Evolutionary conservation across 73 alveolate species (phyloP).

Genomic region (Paramecium sonneborni): DNA sequence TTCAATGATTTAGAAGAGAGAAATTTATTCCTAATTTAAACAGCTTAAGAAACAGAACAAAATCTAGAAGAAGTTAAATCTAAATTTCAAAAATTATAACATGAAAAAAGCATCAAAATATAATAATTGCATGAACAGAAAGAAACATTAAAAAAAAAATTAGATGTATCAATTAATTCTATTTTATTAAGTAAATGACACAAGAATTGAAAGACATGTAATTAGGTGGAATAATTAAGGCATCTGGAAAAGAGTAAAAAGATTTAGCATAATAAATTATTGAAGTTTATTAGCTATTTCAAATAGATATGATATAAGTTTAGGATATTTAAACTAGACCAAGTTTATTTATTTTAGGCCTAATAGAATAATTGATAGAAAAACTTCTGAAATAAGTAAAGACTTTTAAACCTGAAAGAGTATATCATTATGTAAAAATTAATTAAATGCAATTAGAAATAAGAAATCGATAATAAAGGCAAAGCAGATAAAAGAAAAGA

Average conservation of each 20-base stretch:
- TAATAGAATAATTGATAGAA: background rate
- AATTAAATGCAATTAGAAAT: background rate
- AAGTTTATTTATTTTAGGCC: background rate
- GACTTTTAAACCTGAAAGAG: conserved; percentile 27
- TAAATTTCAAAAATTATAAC: background rate
- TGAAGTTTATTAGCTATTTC: background rate
- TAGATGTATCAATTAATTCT: background rate
- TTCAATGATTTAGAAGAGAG: conserved; percentile 13
- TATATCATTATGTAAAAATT: background rate
- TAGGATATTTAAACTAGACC: background rate
- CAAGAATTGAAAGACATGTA: background rate
- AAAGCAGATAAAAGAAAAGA: conserved; percentile 26
- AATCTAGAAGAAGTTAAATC: background rate
- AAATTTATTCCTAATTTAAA: background rate
- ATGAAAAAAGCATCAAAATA: background rate
- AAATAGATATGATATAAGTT: conserved; percentile 1
- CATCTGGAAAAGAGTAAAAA: background rate
- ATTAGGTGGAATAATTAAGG: background rate
- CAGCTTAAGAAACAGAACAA: conserved; percentile 14
- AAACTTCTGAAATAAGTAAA: background rate
- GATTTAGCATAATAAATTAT: background rate
- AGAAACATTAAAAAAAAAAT: background rate
- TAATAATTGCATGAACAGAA: background rate
- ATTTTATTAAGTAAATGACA: background rate
- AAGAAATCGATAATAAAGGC: conserved; percentile 17